Conservation (phyloP, 1,284 basidiomycete genomes). For the Trametes pubescens region DNA sequence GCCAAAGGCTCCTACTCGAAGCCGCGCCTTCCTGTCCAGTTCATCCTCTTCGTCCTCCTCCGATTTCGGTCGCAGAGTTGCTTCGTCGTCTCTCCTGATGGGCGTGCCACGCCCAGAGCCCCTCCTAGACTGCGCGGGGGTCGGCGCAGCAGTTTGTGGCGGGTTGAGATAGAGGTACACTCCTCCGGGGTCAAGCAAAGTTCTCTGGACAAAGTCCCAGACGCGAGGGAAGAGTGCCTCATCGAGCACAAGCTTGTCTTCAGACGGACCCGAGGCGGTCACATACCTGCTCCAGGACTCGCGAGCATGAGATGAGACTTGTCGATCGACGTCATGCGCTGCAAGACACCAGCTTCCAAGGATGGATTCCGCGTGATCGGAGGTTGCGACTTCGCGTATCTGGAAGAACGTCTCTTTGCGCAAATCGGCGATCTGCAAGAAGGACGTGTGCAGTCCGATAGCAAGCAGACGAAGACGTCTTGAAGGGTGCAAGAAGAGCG, state of each 20-base stretch:
- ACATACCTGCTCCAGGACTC: slow-evolving; percentile 64
- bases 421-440: slow-evolving; percentile 66
- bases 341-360: slow-evolving; percentile 85
- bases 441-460: slow-evolving; percentile 71
- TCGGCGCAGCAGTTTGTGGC: slow-evolving; percentile 49
- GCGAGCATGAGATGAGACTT: slow-evolving; percentile 59
- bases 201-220: slow-evolving; percentile 59
- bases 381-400: slow-evolving; percentile 60
- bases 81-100: slow-evolving; percentile 43
- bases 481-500: slow-evolving; percentile 83
- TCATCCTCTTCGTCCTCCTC: slow-evolving; percentile 73
- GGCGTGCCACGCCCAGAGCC: slow-evolving; percentile 45
- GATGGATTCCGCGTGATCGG: slow-evolving; percentile 71
- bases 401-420: slow-evolving; percentile 67
- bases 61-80: slow-evolving; percentile 46
- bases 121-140: slow-evolving; percentile 38
- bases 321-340: slow-evolving; percentile 77
- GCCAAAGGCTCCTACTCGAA: slow-evolving; percentile 78
- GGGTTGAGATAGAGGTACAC: slow-evolving; percentile 79
- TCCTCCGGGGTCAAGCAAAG: slow-evolving; percentile 71
- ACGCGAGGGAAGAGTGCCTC: slow-evolving; percentile 45
- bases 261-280: slow-evolving; percentile 29
- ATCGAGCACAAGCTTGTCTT: slow-evolving; percentile 50
- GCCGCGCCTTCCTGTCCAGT: slow-evolving; percentile 71
- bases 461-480: slow-evolving; percentile 79